These are phyloP conservation scores for Saccharomyces uvarum DNA, from an alignment of 1,139 yeast species.

Conservation along the genomic window DNA sequence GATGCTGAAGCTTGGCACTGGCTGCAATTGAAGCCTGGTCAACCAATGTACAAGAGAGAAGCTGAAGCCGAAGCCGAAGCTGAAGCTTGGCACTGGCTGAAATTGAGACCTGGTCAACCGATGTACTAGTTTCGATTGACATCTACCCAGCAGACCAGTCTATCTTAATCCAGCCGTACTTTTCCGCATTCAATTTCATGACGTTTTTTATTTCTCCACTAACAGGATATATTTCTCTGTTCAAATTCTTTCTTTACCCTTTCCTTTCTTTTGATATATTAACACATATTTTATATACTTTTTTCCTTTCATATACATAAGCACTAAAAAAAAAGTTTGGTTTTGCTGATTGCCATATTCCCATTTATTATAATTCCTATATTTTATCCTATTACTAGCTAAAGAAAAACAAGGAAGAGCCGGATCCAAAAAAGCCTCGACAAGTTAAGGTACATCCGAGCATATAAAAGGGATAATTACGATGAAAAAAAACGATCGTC, in stretches of 20 bases:
- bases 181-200: neutral
- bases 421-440: neutral
- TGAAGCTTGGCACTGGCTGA: constrained; percentile 16
- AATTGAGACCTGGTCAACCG: constrained; percentile 13
- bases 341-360: neutral
- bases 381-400: neutral
- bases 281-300: neutral
- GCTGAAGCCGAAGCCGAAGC: constrained; percentile 14
- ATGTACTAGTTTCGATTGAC: constrained; percentile 5
- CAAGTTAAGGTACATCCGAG: neutral
- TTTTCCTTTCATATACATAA: neutral
- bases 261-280: neutral
- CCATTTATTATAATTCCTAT: neutral
- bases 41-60: constrained; percentile 22
- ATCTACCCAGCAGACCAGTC: neutral
- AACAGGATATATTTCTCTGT: neutral
- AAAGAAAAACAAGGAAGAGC: neutral
- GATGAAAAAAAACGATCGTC: neutral
- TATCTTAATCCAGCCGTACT: neutral
- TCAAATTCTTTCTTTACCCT: neutral
- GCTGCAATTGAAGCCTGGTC: constrained; percentile 12
- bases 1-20: constrained; percentile 15
- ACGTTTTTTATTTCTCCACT: neutral
- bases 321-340: neutral
- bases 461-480: neutral